Evolutionary conservation across 306 rosid species (phyloP).

Genomic region (Argentina anserina): DNA sequence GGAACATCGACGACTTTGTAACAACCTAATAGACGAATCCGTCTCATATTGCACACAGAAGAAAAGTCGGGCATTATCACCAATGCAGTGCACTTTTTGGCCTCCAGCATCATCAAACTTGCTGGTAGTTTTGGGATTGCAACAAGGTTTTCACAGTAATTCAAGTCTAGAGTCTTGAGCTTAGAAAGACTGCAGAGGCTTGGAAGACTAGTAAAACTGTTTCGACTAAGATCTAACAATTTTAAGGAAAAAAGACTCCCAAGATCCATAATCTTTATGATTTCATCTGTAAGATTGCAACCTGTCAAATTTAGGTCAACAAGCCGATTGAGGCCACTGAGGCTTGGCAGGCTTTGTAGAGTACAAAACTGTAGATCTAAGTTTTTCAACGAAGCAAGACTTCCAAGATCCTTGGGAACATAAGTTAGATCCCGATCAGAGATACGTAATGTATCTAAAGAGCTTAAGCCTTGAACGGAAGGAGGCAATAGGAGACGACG

Average conservation of each 20-base stretch:
- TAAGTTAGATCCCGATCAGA: too few species aligned
- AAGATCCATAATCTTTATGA: background rate
- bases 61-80: constrained; percentile 10
- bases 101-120: background rate
- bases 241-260: constrained; percentile 2
- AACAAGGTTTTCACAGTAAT: background rate
- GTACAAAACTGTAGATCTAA: too few species aligned
- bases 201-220: background rate
- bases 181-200: background rate
- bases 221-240: background rate
- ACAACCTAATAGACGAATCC: constrained; percentile 1
- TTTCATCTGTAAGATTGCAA: background rate
- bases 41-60: background rate
- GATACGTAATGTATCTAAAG: too few species aligned
- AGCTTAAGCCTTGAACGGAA: too few species aligned
- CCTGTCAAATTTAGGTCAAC: background rate
- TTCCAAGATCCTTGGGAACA: constrained; percentile 4
- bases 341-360: background rate
- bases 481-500: too few species aligned
- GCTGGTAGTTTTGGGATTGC: constrained; percentile 9
- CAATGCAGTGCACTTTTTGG: background rate
- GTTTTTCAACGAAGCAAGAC: background rate
- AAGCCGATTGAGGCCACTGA: background rate
- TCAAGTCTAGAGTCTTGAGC: background rate
- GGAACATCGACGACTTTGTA: background rate